These are phyloP conservation scores for Colletotrichum australisinense DNA, from an alignment of 2,329 filamentous ascomycete genomes.

Conservation along the genomic window DNA sequence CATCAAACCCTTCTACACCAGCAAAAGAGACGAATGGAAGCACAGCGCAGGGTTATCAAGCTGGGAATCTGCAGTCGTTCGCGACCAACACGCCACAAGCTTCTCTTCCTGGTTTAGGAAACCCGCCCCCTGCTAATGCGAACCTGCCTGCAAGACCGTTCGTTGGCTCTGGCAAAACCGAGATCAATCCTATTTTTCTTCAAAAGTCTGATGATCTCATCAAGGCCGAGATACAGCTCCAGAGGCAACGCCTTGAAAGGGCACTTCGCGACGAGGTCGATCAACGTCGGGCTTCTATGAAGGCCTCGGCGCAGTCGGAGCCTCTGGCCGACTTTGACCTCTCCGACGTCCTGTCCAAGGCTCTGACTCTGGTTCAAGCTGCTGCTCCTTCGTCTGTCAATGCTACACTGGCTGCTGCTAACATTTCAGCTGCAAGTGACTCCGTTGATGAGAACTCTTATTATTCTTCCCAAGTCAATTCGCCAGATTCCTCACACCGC, in stretches of 20 bases:
- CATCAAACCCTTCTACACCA: slow-evolving; percentile 25
- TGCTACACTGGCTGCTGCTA: slow-evolving; percentile 59
- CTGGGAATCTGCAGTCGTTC: slow-evolving; percentile 48
- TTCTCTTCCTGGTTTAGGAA: slow-evolving; percentile 42
- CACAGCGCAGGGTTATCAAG: slow-evolving; percentile 34
- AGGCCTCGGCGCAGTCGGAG: slow-evolving; percentile 58
- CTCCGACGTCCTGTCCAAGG: slow-evolving; percentile 78
- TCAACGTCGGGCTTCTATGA: slow-evolving; percentile 61
- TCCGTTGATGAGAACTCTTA: slow-evolving; percentile 95
- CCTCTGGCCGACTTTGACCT: slow-evolving; percentile 75
- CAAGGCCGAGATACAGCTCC: slow-evolving; percentile 82
- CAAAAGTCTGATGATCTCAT: slow-evolving; percentile 88
- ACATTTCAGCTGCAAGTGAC: slow-evolving; percentile 75
- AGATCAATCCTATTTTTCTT: slow-evolving; percentile 85
- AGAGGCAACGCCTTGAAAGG: slow-evolving; percentile 84
- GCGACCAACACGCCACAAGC: slow-evolving; percentile 50
- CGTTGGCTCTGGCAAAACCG: slow-evolving; percentile 65
- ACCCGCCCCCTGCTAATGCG: slow-evolving; percentile 41
- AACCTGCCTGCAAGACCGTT: slow-evolving; percentile 50
- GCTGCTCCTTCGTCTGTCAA: slow-evolving; percentile 70
- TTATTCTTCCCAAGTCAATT: slow-evolving; percentile 94
- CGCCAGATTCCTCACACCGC: slow-evolving; percentile 65
- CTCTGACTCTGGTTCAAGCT: slow-evolving; percentile 77
- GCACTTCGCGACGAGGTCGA: slow-evolving; percentile 82
- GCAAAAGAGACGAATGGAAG: slow-evolving; percentile 3